These are phyloP conservation scores for Eruca vesicaria DNA, from an alignment of 441 rosid species.

Conservation along the genomic window DNA sequence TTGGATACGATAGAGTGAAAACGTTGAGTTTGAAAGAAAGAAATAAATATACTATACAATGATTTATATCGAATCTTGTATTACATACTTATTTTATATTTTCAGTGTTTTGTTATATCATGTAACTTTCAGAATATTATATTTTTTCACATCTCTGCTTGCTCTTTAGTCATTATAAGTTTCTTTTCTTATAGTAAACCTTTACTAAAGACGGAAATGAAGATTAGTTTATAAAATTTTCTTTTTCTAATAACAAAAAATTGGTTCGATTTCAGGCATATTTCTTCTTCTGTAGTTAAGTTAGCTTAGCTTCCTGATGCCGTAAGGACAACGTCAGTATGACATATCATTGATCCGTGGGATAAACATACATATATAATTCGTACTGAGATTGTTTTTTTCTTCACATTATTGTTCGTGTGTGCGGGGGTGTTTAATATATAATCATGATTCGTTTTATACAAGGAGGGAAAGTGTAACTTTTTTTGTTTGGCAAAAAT, in stretches of 20 bases:
- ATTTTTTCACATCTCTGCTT: not conserved
- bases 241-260: not conserved
- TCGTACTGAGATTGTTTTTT: conserved; percentile 16
- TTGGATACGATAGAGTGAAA: not conserved
- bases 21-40: not conserved
- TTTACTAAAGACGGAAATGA: not conserved
- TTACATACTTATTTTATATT: not conserved
- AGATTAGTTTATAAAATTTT: not conserved
- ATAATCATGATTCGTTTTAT: not conserved
- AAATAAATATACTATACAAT: not conserved
- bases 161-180: not conserved
- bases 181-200: not conserved
- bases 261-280: not conserved
- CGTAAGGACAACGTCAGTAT: conserved; percentile 32
- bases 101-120: not conserved
- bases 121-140: not conserved
- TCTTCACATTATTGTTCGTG: conserved; percentile 22
- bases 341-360: conserved; percentile 19
- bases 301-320: conserved; percentile 8
- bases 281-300: not conserved
- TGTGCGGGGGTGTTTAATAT: conserved; percentile 10
- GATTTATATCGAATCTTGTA: not conserved
- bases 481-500: not conserved
- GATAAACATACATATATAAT: conserved; percentile 19
- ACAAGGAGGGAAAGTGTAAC: conserved; percentile 8